phyloP scores from a whole-genome alignment of 1,284 basidiomycete species.

The Phenoliferia sp. region DNA sequence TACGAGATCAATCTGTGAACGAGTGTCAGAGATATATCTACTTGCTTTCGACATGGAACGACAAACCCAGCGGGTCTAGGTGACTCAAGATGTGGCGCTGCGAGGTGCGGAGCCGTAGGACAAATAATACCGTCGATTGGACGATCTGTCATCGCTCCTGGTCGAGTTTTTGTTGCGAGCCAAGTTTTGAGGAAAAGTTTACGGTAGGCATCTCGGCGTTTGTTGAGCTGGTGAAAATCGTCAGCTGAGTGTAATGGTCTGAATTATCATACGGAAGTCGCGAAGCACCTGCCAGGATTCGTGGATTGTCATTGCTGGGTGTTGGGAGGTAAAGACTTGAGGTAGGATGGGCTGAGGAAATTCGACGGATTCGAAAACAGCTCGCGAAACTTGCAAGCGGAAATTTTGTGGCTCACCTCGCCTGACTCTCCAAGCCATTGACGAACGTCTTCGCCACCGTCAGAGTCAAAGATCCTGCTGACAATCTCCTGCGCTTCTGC shows the following conservation, averaged over 20 bases:
- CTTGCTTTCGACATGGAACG: not conserved
- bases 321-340: constrained; percentile 11
- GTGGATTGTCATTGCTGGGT: constrained; percentile 14
- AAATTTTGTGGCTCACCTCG: constrained; percentile 25
- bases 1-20: constrained; percentile 2
- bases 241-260: not conserved
- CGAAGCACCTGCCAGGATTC: constrained; percentile 36
- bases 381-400: constrained; percentile 35
- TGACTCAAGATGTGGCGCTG: constrained; percentile 38
- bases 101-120: constrained; percentile 39
- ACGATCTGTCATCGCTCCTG: not conserved
- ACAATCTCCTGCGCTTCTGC: constrained; percentile 37
- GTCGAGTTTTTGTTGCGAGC: constrained; percentile 29
- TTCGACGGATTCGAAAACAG: constrained; percentile 15
- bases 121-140: constrained; percentile 42
- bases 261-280: not conserved
- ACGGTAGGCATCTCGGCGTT: constrained; percentile 37
- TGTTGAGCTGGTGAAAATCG: constrained; percentile 30
- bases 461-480: constrained; percentile 36
- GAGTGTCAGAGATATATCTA: not conserved
- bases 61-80: constrained; percentile 37
- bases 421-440: constrained; percentile 21
- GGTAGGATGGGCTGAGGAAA: constrained; percentile 24
- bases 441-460: constrained; percentile 37
- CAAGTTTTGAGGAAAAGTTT: constrained; percentile 21